Percentiles rank a stretch among this genome's conserved stretches.
phyloP scores from a whole-genome alignment of 352 stramenopile species.

The Saprolegnia parasitica region DNA sequence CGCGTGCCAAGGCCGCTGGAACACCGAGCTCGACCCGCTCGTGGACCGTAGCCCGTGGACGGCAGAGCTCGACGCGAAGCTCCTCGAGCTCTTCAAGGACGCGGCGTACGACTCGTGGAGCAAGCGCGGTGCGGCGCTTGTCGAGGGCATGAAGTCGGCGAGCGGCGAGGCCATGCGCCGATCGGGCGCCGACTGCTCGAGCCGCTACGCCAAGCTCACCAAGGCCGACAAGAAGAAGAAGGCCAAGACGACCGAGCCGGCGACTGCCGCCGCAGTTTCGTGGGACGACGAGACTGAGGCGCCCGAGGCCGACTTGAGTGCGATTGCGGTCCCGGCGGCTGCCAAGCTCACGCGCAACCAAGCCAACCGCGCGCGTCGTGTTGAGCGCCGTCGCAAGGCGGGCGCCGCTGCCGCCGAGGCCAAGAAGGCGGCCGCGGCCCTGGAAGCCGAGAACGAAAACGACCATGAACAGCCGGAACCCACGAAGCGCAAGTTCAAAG shows the following conservation, averaged over 20 bases:
- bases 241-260: background rate
- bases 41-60: constrained; percentile 22
- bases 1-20: constrained; percentile 25
- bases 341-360: constrained; percentile 17
- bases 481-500: constrained; percentile 11
- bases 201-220: constrained; percentile 21
- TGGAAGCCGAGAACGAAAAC: background rate
- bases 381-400: constrained; percentile 3
- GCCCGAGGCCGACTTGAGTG: constrained; percentile 1
- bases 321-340: background rate
- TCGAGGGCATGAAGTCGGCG: background rate
- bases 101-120: constrained; percentile 20
- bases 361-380: background rate
- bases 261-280: background rate
- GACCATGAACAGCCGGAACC: background rate
- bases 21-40: constrained; percentile 18
- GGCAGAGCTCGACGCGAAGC: constrained; percentile 19
- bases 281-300: constrained; percentile 22
- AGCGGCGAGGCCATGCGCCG: constrained; percentile 17
- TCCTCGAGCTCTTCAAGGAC: constrained; percentile 23
- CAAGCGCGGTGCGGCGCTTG: constrained; percentile 12
- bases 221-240: constrained; percentile 13
- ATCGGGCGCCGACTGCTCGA: constrained; percentile 11
- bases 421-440: constrained; percentile 6
- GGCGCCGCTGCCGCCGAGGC: background rate